Percentiles rank a stretch among this genome's conserved stretches.
Conservation (phyloP, 257 asterid species). For the Craterostigma plantagineum region DNA sequence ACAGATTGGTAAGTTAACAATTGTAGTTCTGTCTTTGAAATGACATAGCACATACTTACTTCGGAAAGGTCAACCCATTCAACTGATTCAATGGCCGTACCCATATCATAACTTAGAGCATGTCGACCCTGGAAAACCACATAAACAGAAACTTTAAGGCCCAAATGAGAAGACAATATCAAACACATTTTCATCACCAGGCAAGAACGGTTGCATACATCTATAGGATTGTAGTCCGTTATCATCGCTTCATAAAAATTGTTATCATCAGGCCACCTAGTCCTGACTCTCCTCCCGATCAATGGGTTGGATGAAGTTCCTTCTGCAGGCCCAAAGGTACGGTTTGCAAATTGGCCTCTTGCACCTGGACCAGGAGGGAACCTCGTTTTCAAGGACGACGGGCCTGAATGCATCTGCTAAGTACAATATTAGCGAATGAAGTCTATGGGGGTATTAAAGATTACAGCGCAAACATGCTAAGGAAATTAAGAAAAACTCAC, state of each 20-base stretch:
- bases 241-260: conserved; percentile 84
- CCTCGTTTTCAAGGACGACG: conserved; percentile 54
- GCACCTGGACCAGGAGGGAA: conserved; percentile 54
- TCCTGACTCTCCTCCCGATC: conserved; percentile 77
- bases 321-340: conserved; percentile 42
- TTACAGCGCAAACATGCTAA: too few species aligned
- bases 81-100: conserved; percentile 37
- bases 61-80: conserved; percentile 66
- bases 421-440: neutral
- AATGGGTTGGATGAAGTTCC: conserved; percentile 36
- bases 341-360: conserved; percentile 63
- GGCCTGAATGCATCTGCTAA: conserved; percentile 41
- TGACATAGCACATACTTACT: conserved; percentile 19
- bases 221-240: conserved; percentile 39
- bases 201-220: conserved; percentile 25
- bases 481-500: conserved; percentile 25
- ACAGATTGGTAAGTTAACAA: neutral
- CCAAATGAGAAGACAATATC: conserved; percentile 6
- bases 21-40: conserved; percentile 6
- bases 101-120: conserved; percentile 57
- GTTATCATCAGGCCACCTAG: conserved; percentile 98
- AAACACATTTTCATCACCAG: neutral
- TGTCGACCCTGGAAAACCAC: conserved; percentile 37
- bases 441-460: too few species aligned
- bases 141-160: conserved; percentile 7